phyloP scores from a whole-genome alignment of 495 filamentous ascomycete genomes.

The Talaromyces proteolyticus region DNA sequence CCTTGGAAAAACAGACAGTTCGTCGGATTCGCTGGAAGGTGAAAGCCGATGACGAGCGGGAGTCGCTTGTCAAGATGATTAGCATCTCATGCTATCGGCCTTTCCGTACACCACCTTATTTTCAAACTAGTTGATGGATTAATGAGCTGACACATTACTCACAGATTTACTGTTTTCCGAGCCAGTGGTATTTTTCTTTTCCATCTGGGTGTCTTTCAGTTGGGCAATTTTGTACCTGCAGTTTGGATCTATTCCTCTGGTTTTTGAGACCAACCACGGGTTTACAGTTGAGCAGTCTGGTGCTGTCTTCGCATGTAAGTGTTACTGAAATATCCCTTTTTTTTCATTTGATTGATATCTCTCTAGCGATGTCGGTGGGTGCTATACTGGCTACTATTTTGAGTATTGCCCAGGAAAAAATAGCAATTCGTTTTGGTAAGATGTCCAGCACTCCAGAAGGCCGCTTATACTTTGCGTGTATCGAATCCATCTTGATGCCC shows the following conservation, averaged over 20 bases:
- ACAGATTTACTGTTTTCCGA: conserved; percentile 76
- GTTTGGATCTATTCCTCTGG: conserved; percentile 70
- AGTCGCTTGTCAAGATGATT: conserved; percentile 65
- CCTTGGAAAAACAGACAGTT: conserved; percentile 24
- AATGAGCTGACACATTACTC: conserved; percentile 5
- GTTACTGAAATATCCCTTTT: background rate
- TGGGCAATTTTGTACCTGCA: conserved; percentile 90
- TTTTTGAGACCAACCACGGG: conserved; percentile 64
- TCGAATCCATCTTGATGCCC: conserved; percentile 63
- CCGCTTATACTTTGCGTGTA: conserved; percentile 77
- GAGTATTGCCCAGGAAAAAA: conserved; percentile 67
- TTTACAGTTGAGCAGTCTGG: conserved; percentile 65
- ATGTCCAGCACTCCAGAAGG: conserved; percentile 60
- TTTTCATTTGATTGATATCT: conserved; percentile 1
- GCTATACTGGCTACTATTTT: conserved; percentile 61
- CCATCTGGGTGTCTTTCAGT: conserved; percentile 81
- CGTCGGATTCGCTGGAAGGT: conserved; percentile 79
- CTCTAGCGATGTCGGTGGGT: conserved; percentile 59
- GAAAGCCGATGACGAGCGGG: conserved; percentile 74
- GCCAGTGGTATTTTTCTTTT: conserved; percentile 93
- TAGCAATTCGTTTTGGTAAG: conserved; percentile 34
- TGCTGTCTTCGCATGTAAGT: conserved; percentile 60
- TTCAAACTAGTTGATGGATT: background rate
- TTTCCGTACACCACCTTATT: conserved; percentile 46
- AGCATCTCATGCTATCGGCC: conserved; percentile 67